These are phyloP conservation scores for Komagataea norvegica DNA, from an alignment of 1,139 yeast genomes.

Conservation along the genomic window DNA sequence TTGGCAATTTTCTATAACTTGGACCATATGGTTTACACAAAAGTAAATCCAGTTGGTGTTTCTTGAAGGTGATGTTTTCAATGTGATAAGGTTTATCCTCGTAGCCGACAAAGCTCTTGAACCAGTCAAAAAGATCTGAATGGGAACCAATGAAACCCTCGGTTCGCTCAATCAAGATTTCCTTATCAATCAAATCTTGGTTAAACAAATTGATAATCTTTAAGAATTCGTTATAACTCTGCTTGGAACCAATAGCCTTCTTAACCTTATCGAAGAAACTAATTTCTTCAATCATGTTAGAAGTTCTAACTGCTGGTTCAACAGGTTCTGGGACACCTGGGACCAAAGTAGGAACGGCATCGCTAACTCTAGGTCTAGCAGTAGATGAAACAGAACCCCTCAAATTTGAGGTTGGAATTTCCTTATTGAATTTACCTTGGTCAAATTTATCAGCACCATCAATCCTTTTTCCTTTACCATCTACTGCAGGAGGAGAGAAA, in stretches of 20 bases:
- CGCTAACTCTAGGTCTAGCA: constrained; percentile 26
- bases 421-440: constrained; percentile 11
- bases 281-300: constrained; percentile 76
- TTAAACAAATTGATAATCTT: constrained; percentile 82
- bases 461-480: constrained; percentile 17
- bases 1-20: constrained; percentile 87
- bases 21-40: constrained; percentile 88
- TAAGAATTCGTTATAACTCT: constrained; percentile 84
- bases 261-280: constrained; percentile 89
- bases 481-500: constrained; percentile 70
- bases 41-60: constrained; percentile 83
- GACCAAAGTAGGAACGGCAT: constrained; percentile 63
- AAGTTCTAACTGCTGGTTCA: constrained; percentile 58
- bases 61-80: constrained; percentile 83
- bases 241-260: constrained; percentile 84
- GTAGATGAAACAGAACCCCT: constrained; percentile 36
- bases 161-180: constrained; percentile 75
- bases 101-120: constrained; percentile 85
- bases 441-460: constrained; percentile 17
- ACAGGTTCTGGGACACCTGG: constrained; percentile 88
- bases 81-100: constrained; percentile 73
- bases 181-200: constrained; percentile 83
- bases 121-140: constrained; percentile 82
- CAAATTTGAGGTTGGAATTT: constrained; percentile 29
- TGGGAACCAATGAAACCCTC: constrained; percentile 81